Evolutionary conservation across 495 filamentous ascomycete genomes (phyloP), one percentile per base, ranked within the genome.

Genomic region (Xylaria curta): DNA sequence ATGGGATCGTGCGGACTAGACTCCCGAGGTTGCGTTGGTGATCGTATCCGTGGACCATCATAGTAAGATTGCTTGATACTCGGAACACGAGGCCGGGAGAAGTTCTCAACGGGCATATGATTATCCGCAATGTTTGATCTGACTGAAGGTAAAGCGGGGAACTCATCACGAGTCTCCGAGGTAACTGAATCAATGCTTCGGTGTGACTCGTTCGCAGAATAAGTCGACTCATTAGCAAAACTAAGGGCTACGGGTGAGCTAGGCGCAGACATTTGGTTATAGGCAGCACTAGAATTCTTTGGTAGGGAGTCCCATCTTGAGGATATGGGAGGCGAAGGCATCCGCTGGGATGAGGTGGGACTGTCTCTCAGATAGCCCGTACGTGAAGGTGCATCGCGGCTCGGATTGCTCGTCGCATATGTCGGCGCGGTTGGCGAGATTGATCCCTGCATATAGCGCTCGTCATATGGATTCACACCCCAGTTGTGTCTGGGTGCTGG

Each of bases 81-180:
- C 9, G 83, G 74, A 62, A 85, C 85, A 47, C 86, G 76, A 53
- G 85, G 85, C 49, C 87, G 82, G 2, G 86, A 87, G 72, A 88
- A 87, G 73, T 87, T 88, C 71, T 87, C 86, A 64, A 85, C 79
- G 66, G 66, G 61, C 44, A 73, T 73, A 26, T 76, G 72, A 49
- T 62, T 74, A 56, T 81, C 76, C 47, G 71, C 53, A 19, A 78
- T 70, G 36, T 73, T 80, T 53, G 76, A 65, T 59, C 70, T 76
- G 38, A 74, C 76, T 26, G 69, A 73, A 6, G 78, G 71, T 8
- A 78, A 72, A 33, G 51, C 31, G 12, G 78, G 71, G 28, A 74
- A 76, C 49, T 80, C 79, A 74, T 83, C 68, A 72, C 78, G 77
- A 21, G 63, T 58, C 46, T 71, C 71, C n/a, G 72, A 75, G 24